phyloP scores from a whole-genome alignment of 192 early-diverging fungal genomes.

The Anaeromyces robustus region DNA sequence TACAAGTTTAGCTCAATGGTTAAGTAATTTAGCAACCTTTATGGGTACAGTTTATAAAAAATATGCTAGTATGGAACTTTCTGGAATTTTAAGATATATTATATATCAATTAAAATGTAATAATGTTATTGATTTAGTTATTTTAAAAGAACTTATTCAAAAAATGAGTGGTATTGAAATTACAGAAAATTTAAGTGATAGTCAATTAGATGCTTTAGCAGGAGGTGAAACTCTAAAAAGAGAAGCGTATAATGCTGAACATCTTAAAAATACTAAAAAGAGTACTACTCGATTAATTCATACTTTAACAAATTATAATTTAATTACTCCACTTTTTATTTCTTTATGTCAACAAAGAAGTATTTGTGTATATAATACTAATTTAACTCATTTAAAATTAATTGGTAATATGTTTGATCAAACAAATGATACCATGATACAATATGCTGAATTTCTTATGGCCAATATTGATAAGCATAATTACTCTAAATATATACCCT shows the following conservation, averaged over 20 bases:
- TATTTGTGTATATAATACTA: constrained; percentile 25
- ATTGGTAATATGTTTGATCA: constrained; percentile 41
- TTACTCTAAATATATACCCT: constrained; percentile 26
- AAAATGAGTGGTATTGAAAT: constrained; percentile 56
- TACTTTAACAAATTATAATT: constrained; percentile 30
- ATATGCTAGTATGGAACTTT: constrained; percentile 44
- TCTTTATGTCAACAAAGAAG: constrained; percentile 43
- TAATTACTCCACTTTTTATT: constrained; percentile 33
- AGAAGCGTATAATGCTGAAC: constrained; percentile 27
- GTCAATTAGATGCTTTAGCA: constrained; percentile 43
- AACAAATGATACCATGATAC: constrained; percentile 34
- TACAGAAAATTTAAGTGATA: constrained; percentile 31
- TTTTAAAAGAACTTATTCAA: constrained; percentile 52
- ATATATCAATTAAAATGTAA: constrained; percentile 35
- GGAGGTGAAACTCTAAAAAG: constrained; percentile 42
- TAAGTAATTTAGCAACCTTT: constrained; percentile 46
- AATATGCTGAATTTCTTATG: constrained; percentile 47
- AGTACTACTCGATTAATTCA: constrained; percentile 37
- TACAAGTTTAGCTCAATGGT: constrained; percentile 37
- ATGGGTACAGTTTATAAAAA: constrained; percentile 46
- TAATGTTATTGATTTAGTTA: constrained; percentile 41
- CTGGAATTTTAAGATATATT: constrained; percentile 44
- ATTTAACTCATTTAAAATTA: constrained; percentile 31
- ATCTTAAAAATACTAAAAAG: constrained; percentile 27
- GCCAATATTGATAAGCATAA: constrained; percentile 25